Percentiles rank a stretch among this genome's conserved stretches.
These are phyloP conservation scores for Acrasis kona DNA, from an alignment of 78 protist species.

Conservation along the genomic window DNA sequence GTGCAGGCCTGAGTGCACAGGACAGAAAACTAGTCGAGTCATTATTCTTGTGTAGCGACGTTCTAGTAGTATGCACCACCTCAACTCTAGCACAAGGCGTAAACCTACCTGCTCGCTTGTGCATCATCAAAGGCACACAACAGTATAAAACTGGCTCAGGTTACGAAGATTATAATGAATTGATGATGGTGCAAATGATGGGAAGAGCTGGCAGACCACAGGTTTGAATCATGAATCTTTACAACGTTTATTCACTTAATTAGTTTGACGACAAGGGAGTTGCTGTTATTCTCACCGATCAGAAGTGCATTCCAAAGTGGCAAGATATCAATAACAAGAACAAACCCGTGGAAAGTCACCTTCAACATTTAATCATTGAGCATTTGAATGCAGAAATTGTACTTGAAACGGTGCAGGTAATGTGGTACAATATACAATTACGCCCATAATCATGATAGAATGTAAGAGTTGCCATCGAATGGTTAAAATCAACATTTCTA, in stretches of 20 bases:
- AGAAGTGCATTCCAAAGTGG: neutral
- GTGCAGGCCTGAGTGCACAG: constrained; percentile 9
- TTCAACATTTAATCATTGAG: constrained; percentile 20
- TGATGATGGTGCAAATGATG: constrained; percentile 15
- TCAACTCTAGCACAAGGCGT: constrained; percentile 49
- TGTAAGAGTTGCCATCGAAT: constrained; percentile 13
- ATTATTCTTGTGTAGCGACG: neutral
- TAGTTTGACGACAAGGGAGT: constrained; percentile 2
- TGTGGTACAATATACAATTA: too few relatives aligned
- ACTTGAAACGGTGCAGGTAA: constrained; percentile 12
- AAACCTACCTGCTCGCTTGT: constrained; percentile 54
- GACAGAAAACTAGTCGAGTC: constrained; percentile 24
- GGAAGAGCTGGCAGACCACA: constrained; percentile 41
- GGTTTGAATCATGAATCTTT: neutral
- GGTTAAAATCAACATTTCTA: constrained; percentile 44
- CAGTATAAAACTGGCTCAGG: constrained; percentile 5
- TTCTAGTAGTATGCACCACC: constrained; percentile 34
- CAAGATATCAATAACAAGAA: neutral
- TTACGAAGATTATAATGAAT: neutral
- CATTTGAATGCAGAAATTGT: constrained; percentile 52
- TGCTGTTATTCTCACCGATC: constrained; percentile 16
- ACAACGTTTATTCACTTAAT: neutral
- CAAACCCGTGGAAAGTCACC: constrained; percentile 6
- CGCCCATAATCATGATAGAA: too few relatives aligned
- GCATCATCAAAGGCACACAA: constrained; percentile 31